A percentile compares a stretch with the other conserved stretches of the same genome.
These are phyloP conservation scores for Chloris gayana DNA, from an alignment of 176 grass and related monocot genomes.

Conservation along the genomic window DNA sequence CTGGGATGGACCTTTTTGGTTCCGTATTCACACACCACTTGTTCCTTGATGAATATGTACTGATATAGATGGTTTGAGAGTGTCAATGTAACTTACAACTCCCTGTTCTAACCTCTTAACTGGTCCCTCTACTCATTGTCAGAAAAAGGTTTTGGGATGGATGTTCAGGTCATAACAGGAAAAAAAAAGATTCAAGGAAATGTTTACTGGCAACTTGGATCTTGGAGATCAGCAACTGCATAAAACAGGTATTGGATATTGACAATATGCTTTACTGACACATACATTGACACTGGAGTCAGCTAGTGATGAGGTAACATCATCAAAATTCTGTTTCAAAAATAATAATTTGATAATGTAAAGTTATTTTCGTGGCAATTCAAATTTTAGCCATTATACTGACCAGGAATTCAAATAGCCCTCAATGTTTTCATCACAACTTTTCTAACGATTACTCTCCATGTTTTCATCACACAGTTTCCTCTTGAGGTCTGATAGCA, in stretches of 20 bases:
- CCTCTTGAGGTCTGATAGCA: background rate
- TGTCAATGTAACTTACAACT: background rate
- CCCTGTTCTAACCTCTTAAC: background rate
- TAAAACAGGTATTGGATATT: background rate
- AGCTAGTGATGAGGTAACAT: constrained; percentile 7
- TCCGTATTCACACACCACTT: background rate
- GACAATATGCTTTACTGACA: background rate
- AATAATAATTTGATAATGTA: background rate
- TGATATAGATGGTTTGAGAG: background rate
- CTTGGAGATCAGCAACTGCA: background rate
- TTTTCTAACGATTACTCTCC: background rate
- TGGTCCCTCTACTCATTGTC: background rate
- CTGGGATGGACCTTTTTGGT: constrained; percentile 2
- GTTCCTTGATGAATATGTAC: background rate
- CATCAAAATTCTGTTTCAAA: background rate
- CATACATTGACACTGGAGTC: background rate
- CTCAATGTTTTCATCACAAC: background rate
- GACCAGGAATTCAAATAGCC: background rate
- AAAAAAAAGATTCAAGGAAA: background rate
- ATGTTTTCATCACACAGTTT: background rate
- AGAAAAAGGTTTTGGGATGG: background rate
- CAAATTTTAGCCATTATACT: background rate
- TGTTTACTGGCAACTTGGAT: background rate
- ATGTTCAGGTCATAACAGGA: background rate
- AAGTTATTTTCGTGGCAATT: background rate